Conservation (phyloP, 345 rosid genomes). For the Adansonia digitata region DNA sequence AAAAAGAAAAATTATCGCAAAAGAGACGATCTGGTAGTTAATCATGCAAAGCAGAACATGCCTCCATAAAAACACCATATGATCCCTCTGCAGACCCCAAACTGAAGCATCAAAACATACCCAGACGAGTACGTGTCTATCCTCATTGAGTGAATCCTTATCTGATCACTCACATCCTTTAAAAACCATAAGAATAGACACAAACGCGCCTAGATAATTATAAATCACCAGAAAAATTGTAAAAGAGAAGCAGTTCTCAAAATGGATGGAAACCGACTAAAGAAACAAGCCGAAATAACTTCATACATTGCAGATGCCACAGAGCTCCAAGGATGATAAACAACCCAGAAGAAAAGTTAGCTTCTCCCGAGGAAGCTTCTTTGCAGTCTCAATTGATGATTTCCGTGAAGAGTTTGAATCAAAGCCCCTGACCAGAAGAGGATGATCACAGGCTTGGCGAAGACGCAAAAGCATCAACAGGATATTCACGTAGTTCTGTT, state of each 20-base stretch:
- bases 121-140: not conserved
- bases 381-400: conserved; percentile 55
- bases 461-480: conserved; percentile 96
- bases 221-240: not conserved
- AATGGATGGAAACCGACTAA: not conserved
- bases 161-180: not conserved
- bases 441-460: conserved; percentile 98
- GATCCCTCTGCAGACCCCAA: not conserved
- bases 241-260: not conserved
- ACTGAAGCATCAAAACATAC: not conserved
- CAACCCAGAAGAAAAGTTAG: conserved; percentile 38
- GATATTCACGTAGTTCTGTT: conserved; percentile 91
- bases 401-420: conserved; percentile 53
- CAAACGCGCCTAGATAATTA: not conserved
- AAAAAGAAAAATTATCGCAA: not conserved
- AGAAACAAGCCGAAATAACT: conserved; percentile 3
- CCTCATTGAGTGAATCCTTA: not conserved
- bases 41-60: not conserved
- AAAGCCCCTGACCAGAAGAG: conserved; percentile 79
- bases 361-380: conserved; percentile 48
- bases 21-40: not conserved
- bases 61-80: not conserved
- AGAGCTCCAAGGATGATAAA: conserved; percentile 75
- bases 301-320: conserved; percentile 90
- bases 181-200: not conserved